These are phyloP conservation scores for Agaricus blazei DNA, from an alignment of 768 basidiomycete genomes.

Conservation along the genomic window DNA sequence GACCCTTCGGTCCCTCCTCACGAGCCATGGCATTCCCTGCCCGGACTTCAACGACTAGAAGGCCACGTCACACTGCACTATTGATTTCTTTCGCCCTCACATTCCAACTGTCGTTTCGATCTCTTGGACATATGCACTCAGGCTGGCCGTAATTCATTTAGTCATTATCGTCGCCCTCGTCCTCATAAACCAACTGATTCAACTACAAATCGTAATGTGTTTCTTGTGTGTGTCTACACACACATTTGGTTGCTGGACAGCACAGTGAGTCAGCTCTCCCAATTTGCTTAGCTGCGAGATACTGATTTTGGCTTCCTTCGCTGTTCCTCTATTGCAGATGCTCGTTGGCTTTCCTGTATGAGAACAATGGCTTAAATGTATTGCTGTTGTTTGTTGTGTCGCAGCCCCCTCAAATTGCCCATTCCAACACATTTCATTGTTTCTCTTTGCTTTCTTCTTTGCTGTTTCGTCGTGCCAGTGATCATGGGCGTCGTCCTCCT, in stretches of 20 bases:
- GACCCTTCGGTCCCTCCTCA: slow-evolving; percentile 46
- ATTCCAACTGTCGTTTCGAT: background rate
- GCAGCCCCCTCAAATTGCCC: background rate
- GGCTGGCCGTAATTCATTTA: slow-evolving; percentile 7
- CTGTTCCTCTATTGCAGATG: background rate
- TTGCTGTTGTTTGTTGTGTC: slow-evolving; percentile 7
- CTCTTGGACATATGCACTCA: background rate
- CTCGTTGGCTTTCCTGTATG: slow-evolving; percentile 2
- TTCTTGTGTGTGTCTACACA: background rate
- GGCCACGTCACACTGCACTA: background rate
- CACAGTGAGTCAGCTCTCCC: background rate
- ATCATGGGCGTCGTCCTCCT: background rate
- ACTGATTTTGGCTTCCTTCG: slow-evolving; percentile 1
- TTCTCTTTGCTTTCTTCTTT: no score
- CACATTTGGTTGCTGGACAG: background rate
- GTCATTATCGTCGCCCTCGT: background rate
- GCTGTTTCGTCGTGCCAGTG: no score
- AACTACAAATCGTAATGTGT: slow-evolving; percentile 1
- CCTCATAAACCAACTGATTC: background rate
- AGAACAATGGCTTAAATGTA: slow-evolving; percentile 3
- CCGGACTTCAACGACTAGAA: slow-evolving; percentile 39
- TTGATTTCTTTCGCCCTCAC: background rate
- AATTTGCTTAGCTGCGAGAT: background rate
- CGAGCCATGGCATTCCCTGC: slow-evolving; percentile 51
- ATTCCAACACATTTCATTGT: no score